A percentile compares a stretch with the other conserved stretches of the same genome.
phyloP scores from a whole-genome alignment of 768 basidiomycete species.

The Kwoniella bestiolae region DNA sequence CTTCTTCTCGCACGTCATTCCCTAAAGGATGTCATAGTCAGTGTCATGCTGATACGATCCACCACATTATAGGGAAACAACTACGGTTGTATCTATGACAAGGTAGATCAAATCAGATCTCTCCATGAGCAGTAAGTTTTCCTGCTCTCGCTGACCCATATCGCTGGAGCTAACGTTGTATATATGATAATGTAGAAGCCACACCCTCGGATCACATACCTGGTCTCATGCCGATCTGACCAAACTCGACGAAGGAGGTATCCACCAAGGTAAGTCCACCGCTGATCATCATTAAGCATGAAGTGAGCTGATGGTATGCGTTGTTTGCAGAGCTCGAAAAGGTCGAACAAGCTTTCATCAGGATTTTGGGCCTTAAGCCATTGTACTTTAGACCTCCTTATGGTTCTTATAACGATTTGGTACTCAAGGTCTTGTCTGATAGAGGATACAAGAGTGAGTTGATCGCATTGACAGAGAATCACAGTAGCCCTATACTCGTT shows the following conservation, averaged over 20 bases:
- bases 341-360: constrained; percentile 54
- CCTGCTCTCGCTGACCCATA: not conserved
- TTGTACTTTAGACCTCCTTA: constrained; percentile 57
- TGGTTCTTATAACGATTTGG: constrained; percentile 53
- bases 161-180: too few species aligned
- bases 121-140: constrained; percentile 37
- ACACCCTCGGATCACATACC: constrained; percentile 56
- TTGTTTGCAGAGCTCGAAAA: constrained; percentile 39
- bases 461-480: not conserved
- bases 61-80: constrained; percentile 45
- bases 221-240: constrained; percentile 55
- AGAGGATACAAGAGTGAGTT: constrained; percentile 55
- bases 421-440: constrained; percentile 43
- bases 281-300: constrained; percentile 4
- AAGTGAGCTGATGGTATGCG: not conserved
- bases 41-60: not conserved
- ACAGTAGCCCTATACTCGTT: too few species aligned
- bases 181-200: constrained; percentile 27
- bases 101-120: constrained; percentile 45
- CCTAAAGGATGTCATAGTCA: too few species aligned
- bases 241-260: constrained; percentile 36
- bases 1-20: not conserved
- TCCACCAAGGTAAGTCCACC: constrained; percentile 40
- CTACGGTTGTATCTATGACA: constrained; percentile 56
- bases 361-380: constrained; percentile 53